phyloP scores from a whole-genome alignment of 306 rosid genomes.

The Lathyrus oleraceus region DNA sequence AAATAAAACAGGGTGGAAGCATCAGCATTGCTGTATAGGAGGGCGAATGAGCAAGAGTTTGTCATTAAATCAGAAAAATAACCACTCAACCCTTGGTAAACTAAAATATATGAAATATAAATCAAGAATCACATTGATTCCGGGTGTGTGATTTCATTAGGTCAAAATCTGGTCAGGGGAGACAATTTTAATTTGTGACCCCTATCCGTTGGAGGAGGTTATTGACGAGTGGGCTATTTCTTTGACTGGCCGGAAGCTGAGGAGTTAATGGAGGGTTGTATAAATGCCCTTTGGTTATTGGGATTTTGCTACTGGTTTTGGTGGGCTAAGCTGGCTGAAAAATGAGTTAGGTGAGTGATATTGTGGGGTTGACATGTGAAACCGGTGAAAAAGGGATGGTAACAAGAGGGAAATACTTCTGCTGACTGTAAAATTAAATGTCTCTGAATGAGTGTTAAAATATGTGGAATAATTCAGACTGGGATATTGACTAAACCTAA shows the following conservation, averaged over 20 bases:
- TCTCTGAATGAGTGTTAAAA: constrained; percentile 15
- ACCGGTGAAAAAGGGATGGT: constrained; percentile 26
- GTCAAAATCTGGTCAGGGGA: constrained; percentile 38
- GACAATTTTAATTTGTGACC: not conserved
- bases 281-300: constrained; percentile 13
- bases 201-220: constrained; percentile 27
- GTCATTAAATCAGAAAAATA: constrained; percentile 65
- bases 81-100: constrained; percentile 47
- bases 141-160: constrained; percentile 40
- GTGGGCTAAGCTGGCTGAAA: constrained; percentile 22
- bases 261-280: constrained; percentile 30
- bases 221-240: constrained; percentile 14
- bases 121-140: constrained; percentile 44
- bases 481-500: constrained; percentile 34
- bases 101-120: constrained; percentile 52
- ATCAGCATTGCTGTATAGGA: constrained; percentile 95
- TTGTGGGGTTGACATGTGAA: constrained; percentile 35
- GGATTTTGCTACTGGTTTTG: constrained; percentile 23
- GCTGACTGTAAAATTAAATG: constrained; percentile 17
- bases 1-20: constrained; percentile 91
- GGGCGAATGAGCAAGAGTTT: constrained; percentile 94
- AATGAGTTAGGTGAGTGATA: constrained; percentile 23
- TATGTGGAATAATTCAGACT: constrained; percentile 24
- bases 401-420: constrained; percentile 20
- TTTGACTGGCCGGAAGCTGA: constrained; percentile 28